These are phyloP conservation scores for Epichloe glyceriae DNA, from an alignment of 2,329 filamentous ascomycete species.

Conservation along the genomic window DNA sequence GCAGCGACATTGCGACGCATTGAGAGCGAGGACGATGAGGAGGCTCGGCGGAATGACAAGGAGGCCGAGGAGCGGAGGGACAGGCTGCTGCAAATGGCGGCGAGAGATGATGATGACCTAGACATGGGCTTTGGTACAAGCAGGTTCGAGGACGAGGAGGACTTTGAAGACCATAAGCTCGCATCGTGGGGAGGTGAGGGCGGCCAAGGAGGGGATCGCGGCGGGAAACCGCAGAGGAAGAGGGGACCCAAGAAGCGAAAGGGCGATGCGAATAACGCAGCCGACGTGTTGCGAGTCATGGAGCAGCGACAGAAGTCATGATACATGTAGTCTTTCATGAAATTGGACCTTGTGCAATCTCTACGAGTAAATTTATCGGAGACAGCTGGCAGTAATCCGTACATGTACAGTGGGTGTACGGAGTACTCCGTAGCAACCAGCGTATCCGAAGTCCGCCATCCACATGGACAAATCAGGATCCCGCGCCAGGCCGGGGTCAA, in stretches of 20 bases:
- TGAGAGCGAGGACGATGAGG: slow-evolving; percentile 24
- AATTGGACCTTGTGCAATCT: no score
- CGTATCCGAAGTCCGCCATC: no score
- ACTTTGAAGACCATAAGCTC: slow-evolving; percentile 58
- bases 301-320: slow-evolving; percentile 39
- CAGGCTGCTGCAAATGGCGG: slow-evolving; percentile 59
- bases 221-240: slow-evolving; percentile 45
- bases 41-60: slow-evolving; percentile 25
- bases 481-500: no score
- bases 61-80: slow-evolving; percentile 56
- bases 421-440: no score
- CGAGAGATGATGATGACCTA: slow-evolving; percentile 78
- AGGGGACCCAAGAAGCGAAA: slow-evolving; percentile 63
- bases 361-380: no score
- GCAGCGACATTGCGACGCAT: slow-evolving; percentile 53
- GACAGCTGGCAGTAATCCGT: no score
- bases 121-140: slow-evolving; percentile 91
- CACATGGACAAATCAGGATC: no score
- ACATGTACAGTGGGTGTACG: no score
- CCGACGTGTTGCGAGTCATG: slow-evolving; percentile 69
- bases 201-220: slow-evolving; percentile 32
- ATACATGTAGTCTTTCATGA: not conserved
- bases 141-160: slow-evolving; percentile 77
- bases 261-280: slow-evolving; percentile 64
- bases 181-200: slow-evolving; percentile 47